Base-by-base conservation (phyloP, 108 stramenopile species). In the Nitzschia sp. region DNA sequence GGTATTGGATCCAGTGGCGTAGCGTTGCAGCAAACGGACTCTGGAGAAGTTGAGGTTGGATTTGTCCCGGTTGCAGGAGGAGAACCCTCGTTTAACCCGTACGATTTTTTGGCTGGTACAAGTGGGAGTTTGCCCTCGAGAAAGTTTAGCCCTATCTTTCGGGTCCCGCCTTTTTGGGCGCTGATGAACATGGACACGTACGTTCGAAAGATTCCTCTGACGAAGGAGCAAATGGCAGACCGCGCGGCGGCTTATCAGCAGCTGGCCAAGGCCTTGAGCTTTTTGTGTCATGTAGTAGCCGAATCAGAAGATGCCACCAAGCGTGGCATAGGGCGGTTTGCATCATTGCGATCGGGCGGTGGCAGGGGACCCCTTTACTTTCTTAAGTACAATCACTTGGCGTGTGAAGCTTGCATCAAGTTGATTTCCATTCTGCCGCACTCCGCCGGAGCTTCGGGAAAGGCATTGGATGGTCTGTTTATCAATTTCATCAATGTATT, bases 401-500 rank as follows among this genome's bases (percentile, higher is more conserved):
- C 84, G 9, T 85, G 85, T 59, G 91, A 92, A 70, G 91, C 91
- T 0, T 85, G 91, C 66, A 88, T 92, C 72, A 91, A 90, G 64
- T 73, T 92, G 49, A 91, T 92, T 63, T 83, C 87, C 9, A 57
- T 92, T 23, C 68, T 95, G 28, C 91, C 91, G 13, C 91, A 95
- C 55, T 91, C 90, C 28, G 91, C 86, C 1, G 94, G 94, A 32
- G 88, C 90, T 0, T 88, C 86, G 23, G 90, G 90, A 36, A 83
- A 86, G 69, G 74, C 70, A 6, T 67, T 92, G 64, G 91, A 95
- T 81, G 88, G 78, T 33, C 66, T 92, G 1, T 93, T 93, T 55
- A 61, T 95, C 29, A 92, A 89, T 62, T 95, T 92, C 59, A 78
- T 95, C 77, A 93, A 93, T 69, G 88, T 89, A 35, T 93, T 93